phyloP scores from a whole-genome alignment of 2,329 filamentous ascomycete species.

The Amylocarpus encephaloides region DNA sequence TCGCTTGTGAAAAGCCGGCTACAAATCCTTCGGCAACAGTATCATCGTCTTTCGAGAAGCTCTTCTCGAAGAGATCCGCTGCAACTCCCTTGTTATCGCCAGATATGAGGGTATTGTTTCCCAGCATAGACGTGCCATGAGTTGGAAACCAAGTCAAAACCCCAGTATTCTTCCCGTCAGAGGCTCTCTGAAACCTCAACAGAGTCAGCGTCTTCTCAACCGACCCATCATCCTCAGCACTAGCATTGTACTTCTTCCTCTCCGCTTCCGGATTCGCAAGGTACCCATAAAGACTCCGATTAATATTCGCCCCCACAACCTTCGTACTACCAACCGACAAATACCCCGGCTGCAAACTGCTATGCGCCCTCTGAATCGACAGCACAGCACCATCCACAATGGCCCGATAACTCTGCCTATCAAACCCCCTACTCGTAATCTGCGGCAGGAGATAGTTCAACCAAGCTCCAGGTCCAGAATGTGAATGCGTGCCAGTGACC shows the following conservation, averaged over 20 bases:
- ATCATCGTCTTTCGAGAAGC: constrained; percentile 43
- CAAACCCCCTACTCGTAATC: constrained; percentile 80
- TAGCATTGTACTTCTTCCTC: constrained; percentile 56
- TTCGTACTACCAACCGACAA: constrained; percentile 64
- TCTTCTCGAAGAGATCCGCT: constrained; percentile 75
- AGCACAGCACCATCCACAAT: constrained; percentile 80
- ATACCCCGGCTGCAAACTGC: constrained; percentile 57
- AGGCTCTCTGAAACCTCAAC: constrained; percentile 67
- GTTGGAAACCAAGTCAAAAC: constrained; percentile 87
- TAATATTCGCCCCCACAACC: constrained; percentile 74
- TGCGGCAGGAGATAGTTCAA: constrained; percentile 91
- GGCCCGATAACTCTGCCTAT: constrained; percentile 79
- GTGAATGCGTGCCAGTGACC: constrained; percentile 87
- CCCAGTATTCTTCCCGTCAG: constrained; percentile 70
- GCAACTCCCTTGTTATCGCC: constrained; percentile 98
- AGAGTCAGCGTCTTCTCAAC: constrained; percentile 75
- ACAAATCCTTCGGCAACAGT: constrained; percentile 65
- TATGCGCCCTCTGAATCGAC: constrained; percentile 77
- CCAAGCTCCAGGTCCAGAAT: constrained; percentile 88
- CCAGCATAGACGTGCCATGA: constrained; percentile 84
- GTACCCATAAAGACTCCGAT: constrained; percentile 83
- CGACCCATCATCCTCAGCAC: constrained; percentile 45
- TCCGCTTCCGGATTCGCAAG: constrained; percentile 77
- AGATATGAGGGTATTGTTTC: constrained; percentile 84
- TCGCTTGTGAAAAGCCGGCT: constrained; percentile 87